phyloP scores from a whole-genome alignment of 768 basidiomycete genomes.

The Rubroboletus pulcherrimus region DNA sequence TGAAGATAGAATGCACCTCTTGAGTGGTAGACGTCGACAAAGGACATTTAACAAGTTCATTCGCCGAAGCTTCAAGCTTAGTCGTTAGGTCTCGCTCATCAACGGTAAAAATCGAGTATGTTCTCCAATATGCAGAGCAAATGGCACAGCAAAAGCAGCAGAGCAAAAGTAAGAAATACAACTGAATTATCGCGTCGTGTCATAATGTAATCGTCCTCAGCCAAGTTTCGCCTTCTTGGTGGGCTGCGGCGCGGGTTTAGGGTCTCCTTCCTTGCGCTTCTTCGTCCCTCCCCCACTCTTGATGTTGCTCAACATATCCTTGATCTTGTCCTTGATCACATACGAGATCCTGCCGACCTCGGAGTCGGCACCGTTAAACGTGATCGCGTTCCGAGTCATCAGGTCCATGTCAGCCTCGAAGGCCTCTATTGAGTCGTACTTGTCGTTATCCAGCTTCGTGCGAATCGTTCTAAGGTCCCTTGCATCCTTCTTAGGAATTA shows the following conservation, averaged over 20 bases:
- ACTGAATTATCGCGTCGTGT: constrained; percentile 25
- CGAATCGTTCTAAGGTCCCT: constrained; percentile 84
- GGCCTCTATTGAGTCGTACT: constrained; percentile 72
- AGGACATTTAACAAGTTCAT: background rate
- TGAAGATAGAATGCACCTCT: background rate
- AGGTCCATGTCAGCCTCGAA: constrained; percentile 84
- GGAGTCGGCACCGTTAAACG: constrained; percentile 81
- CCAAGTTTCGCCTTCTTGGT: constrained; percentile 64
- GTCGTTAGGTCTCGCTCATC: background rate
- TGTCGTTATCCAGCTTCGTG: constrained; percentile 75
- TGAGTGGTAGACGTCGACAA: background rate
- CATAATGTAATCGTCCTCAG: constrained; percentile 36
- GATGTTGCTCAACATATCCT: constrained; percentile 48
- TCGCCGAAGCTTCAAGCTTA: background rate
- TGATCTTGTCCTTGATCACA: constrained; percentile 48
- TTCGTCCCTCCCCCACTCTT: constrained; percentile 45
- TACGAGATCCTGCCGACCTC: constrained; percentile 68
- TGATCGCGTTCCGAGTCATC: constrained; percentile 85
- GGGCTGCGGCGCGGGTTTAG: constrained; percentile 55
- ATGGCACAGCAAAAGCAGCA: constrained; percentile 30
- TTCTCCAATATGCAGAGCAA: constrained; percentile 11
- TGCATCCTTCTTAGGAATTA: constrained; percentile 81
- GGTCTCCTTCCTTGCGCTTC: constrained; percentile 73
- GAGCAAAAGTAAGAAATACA: constrained; percentile 27
- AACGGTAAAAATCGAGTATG: background rate